Evolutionary conservation across 2,329 filamentous ascomycete species (phyloP), one percentile per base, ranked within the genome.

Genomic region (Achaetomium macrosporum): DNA sequence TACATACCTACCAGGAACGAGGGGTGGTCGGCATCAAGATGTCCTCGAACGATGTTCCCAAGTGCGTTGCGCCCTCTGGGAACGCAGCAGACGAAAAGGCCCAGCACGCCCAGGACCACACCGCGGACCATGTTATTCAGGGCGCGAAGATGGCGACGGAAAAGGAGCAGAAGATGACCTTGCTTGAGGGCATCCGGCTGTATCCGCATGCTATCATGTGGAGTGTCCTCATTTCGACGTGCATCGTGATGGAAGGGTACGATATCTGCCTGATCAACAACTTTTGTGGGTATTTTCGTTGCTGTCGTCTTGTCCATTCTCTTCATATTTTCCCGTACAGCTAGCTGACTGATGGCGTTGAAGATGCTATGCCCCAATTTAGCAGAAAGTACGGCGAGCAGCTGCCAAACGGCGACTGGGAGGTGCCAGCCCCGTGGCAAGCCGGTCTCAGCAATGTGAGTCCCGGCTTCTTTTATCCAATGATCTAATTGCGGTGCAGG

Each of bases 191-290:
- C 57, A 77, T 95, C 68, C 82, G 76, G 65, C 76, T 93, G 25
- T 96, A 96, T 66, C 90, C 89, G 54, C 92, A 95, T 73, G 90
- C 90, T 19, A 84, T 95, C 52, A 78, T 74, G 19, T 96, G 89
- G 88, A 89, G 84, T 62, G 64, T 95, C 47, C 74, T 95, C 54
- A 91, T 96, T 68, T 92, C 87, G n/a, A 92, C 88, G 0, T 91
- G 87, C 66, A 93, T 95, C 64, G 83, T 82, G 63, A 96, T 96
- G 90, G 90, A 95, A 69, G 90, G 88, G 33, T 95, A 91, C 72
- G 89, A 95, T 65, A 76, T 93, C 54, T 84, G 82, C 63, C 74
- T 95, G 49, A 82, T 93, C 63, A 89, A 85, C 73, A 91, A 91
- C 69, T 90, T 93, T 65, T 91, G 82, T 71, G 70, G 63, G 58